These are phyloP conservation scores for Fusarium nygamai DNA, from an alignment of 2,329 filamentous ascomycete genomes.

Conservation along the genomic window DNA sequence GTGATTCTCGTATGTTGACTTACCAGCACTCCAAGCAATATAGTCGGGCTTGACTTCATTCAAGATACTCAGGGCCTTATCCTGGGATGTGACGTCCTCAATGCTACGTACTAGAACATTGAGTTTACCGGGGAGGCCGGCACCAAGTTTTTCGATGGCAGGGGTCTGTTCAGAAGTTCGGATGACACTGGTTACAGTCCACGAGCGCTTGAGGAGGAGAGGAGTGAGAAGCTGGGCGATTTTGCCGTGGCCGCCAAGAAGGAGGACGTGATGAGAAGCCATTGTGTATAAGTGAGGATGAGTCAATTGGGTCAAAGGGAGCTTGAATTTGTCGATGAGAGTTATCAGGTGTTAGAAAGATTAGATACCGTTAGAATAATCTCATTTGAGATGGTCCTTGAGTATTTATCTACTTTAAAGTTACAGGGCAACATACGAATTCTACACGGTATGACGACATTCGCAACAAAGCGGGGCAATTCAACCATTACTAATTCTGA, in stretches of 20 bases:
- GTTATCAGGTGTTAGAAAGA: not conserved
- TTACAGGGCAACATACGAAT: not conserved
- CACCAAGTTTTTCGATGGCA: constrained; percentile 70
- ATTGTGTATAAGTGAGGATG: constrained; percentile 31
- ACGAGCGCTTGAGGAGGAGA: constrained; percentile 76
- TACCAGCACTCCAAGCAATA: constrained; percentile 75
- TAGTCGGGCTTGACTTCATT: constrained; percentile 70
- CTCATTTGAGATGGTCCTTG: not conserved
- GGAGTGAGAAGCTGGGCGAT: constrained; percentile 79
- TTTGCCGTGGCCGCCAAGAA: constrained; percentile 86
- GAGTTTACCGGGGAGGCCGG: constrained; percentile 69
- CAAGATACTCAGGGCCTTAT: constrained; percentile 70
- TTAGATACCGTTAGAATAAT: not conserved
- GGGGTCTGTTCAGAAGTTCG: constrained; percentile 74
- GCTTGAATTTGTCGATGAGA: not conserved
- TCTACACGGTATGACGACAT: constrained; percentile 31
- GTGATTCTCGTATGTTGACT: constrained; percentile 22
- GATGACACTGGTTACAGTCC: constrained; percentile 82
- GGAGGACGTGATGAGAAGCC: constrained; percentile 65
- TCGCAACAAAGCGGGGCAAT: constrained; percentile 24
- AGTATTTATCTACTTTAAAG: constrained; percentile 8
- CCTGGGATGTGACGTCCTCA: constrained; percentile 73
- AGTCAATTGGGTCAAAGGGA: not conserved
- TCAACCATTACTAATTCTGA: constrained; percentile 22
- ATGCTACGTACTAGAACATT: constrained; percentile 76